Evolutionary conservation across 2,329 filamentous ascomycete genomes (phyloP), one percentile per base, ranked within the genome.

Genomic region (Monosporascus sp.): DNA sequence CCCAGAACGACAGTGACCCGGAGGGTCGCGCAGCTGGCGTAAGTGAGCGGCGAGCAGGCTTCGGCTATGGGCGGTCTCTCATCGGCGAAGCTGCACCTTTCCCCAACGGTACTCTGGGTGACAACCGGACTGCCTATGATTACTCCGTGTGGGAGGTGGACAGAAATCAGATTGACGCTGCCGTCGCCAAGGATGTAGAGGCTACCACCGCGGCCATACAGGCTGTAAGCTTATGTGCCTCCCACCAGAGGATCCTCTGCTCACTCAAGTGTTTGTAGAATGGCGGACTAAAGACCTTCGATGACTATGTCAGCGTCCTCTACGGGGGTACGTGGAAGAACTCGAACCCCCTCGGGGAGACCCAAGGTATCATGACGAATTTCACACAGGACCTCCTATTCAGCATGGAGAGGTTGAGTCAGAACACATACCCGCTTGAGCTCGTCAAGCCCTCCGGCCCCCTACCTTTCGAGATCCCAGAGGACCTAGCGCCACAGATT

Each of bases 21-120:
- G 55, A 89, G 83, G 74, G 96, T 90, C 72, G 79, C 87, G 73
- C 82, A 0, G 88, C 86, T 68, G 57, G 59, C 4, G 52, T 55
- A 7, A 55, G 19, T 14, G 8, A 57, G 27, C 44, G 41, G 27
- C 22, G 7, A 22, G 37, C 17, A 4, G 37, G 51, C 6, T 52
- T 52, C 37, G n/a, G 35, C 9, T 43, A 52, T 17, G 51, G 51
- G n/a, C 44, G 37, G 27, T 52, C 51, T 27, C 37, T 52, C 5
- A 52, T 48, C n/a, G 45, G 44, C 17, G 35, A 52, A 48, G 51
- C 44, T 19, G 51, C 51, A 31, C 20, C 35, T 31, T 52, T 52
- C 26, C 51, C 51, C 24, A 52, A 52, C 19, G 45, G 37, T 11
- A 35, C 51, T n/a, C 44, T 52, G 6, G 45, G 51, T 11, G 43